Base-by-base conservation (phyloP, 306 rosid genomes). In the Trifolium subterraneum region DNA sequence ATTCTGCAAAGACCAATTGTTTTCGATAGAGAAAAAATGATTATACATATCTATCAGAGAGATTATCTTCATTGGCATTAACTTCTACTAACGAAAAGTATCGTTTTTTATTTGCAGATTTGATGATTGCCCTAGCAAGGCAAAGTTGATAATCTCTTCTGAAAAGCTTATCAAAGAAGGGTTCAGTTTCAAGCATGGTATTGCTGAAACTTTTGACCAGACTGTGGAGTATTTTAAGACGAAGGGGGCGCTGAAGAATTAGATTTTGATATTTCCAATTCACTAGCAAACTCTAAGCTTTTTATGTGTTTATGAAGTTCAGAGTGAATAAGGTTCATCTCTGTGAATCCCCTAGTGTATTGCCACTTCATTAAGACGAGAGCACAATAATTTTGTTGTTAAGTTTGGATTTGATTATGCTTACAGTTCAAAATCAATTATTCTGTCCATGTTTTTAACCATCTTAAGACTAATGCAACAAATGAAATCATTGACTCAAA, bases 121-220 rank as follows among this genome's bases (percentile, higher is more conserved):
- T 39, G 87, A 80, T 60, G 89, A 83, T 56, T 74, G 38, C 66
- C 96, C 96, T 3, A 68, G 88, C 51, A 81, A 85, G 83, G 83
- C 89, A 47, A 92, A 88, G 92, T 14, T 79, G 75, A 63, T 36
- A 7, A 19, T 92, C 50, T 87, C 96, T 36, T 85, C 96, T 0
- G 96, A 87, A 61, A 92, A 88, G 83, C 89, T 92, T 16, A 86
- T 77, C 71, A 87, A 84, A 85, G 96, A 88, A 74, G 97, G 97
- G 33, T 92, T 92, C 79, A 75, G 74, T 56, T 92, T 88, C 80
- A 79, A 88, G 86, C 81, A 82, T 27, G 88, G 85, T 45, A 52
- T 92, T 70, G 90, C 86, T 59, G 92, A 84, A 39, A 87, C 81
- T 77, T 87, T 76, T 74, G 92, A 90, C 56, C 89, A 90, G 70